Base-by-base conservation (phyloP, 2,329 filamentous ascomycete genomes). In the Hansfordia pulvinata region DNA sequence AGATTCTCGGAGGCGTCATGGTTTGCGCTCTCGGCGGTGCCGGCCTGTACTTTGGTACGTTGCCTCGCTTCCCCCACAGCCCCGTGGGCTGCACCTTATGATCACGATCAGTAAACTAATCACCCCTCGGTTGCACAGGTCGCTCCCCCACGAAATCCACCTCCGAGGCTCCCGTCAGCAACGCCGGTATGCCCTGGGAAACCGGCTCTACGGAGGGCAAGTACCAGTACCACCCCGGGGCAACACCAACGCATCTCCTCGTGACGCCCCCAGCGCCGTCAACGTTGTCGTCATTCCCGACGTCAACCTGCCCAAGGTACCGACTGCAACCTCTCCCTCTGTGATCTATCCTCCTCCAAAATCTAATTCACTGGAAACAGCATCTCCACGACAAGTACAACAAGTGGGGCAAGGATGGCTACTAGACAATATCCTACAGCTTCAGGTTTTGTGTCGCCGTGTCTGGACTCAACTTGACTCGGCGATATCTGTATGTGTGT, bases 401-500 rank as follows among this genome's bases (percentile, higher is more conserved):
- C 81, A 98, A 98, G 70, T 96, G 83, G 75, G 90, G 90, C 58
- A 96, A 96, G 75, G 90, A 96, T 42, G 86, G 84, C 43, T 96
- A 80, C 61, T 82, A 24, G 23, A 24, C 11, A 14, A 6, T 10
- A 8, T 10, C 13, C 6, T n/a, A n/a, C n/a, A n/a, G n/a, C n/a
- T n/a, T n/a, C n/a, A n/a, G n/a, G n/a, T n/a, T n/a, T n/a, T n/a
- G n/a, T n/a, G n/a, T n/a, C n/a, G n/a, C n/a, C n/a, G n/a, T n/a
- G n/a, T n/a, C n/a, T n/a, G n/a, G n/a, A n/a, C n/a, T n/a, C n/a
- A n/a, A n/a, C n/a, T n/a, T n/a, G n/a, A n/a, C n/a, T n/a, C n/a
- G n/a, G n/a, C n/a, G n/a, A n/a, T n/a, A n/a, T n/a, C n/a, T n/a
- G n/a, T n/a, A n/a, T n/a, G n/a, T n/a, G n/a, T n/a, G n/a, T n/a